Evolutionary conservation across 2,329 filamentous ascomycete species (phyloP).

Genomic region (Trichoderma sp.): DNA sequence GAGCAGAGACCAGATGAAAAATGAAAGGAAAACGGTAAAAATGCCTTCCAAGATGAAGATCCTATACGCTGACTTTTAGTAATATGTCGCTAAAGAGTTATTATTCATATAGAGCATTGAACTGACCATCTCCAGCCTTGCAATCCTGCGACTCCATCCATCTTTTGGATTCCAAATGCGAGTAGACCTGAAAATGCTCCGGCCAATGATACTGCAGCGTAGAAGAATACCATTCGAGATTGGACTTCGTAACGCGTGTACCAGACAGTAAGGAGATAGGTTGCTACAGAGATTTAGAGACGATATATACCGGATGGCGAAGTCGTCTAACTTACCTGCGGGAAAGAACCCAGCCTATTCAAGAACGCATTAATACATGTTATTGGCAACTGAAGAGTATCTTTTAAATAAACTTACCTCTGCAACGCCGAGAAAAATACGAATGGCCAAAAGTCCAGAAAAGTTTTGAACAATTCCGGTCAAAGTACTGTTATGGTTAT

Average conservation of each 20-base stretch:
- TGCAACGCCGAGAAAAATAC: slow-evolving; percentile 63
- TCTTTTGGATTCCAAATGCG: background rate
- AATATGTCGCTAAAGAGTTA: background rate
- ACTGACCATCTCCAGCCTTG: background rate
- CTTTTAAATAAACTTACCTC: background rate
- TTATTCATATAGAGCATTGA: background rate
- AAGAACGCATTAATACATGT: background rate
- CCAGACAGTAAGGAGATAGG: slow-evolving; percentile 83
- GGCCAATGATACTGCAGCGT: slow-evolving; percentile 66
- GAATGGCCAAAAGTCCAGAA: slow-evolving; percentile 70
- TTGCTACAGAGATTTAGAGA: slow-evolving; percentile 35
- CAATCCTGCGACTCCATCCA: background rate
- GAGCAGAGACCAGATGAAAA: slow-evolving; percentile 68
- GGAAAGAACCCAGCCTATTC: background rate
- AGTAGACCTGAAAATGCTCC: background rate
- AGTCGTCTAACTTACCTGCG: background rate
- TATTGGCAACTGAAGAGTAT: background rate
- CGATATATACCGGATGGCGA: slow-evolving; percentile 37
- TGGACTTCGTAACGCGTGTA: slow-evolving; percentile 86
- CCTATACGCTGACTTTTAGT: background rate
- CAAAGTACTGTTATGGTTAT: slow-evolving; percentile 67
- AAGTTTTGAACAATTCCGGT: slow-evolving; percentile 81
- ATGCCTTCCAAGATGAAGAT: slow-evolving; percentile 78
- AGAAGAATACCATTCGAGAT: slow-evolving; percentile 91
- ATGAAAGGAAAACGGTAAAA: slow-evolving; percentile 61